These are phyloP conservation scores for Metarhizium anisopliae DNA, from an alignment of 2,329 filamentous ascomycete species.

Conservation along the genomic window DNA sequence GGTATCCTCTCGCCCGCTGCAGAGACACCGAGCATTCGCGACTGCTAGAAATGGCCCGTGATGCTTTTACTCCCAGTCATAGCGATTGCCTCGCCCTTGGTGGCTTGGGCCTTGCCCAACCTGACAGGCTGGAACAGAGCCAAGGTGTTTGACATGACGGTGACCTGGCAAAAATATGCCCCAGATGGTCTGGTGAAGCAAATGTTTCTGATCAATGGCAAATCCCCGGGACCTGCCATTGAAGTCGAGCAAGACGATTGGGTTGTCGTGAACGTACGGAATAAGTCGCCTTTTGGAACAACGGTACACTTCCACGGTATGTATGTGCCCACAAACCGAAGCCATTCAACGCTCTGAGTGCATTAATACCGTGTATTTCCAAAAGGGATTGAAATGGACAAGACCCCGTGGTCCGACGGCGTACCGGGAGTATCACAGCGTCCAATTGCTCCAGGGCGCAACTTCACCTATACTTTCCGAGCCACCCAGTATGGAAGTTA, in stretches of 20 bases:
- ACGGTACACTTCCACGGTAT: conserved; percentile 42
- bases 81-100: not conserved
- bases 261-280: conserved; percentile 34
- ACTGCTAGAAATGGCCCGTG: not conserved
- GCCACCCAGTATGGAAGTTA: conserved; percentile 48
- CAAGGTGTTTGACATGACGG: conserved; percentile 15
- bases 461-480: conserved; percentile 40
- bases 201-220: conserved; percentile 47
- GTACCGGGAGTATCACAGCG: conserved; percentile 47
- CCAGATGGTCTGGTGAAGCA: conserved; percentile 35
- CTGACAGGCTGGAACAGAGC: not conserved
- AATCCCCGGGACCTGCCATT: conserved; percentile 53
- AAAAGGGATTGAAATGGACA: conserved; percentile 37
- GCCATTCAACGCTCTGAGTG: too few relatives aligned
- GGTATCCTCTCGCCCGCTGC: not conserved
- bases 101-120: not conserved
- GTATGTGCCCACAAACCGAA: not conserved
- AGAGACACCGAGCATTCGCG: not conserved
- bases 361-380: too few relatives aligned
- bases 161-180: conserved; percentile 28
- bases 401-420: conserved; percentile 52
- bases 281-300: conserved; percentile 36
- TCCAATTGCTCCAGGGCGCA: conserved; percentile 35
- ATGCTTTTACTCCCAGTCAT: not conserved
- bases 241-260: conserved; percentile 19